These are phyloP conservation scores for Epichloe coenophiala DNA, from an alignment of 2,329 filamentous ascomycete species.

Conservation along the genomic window DNA sequence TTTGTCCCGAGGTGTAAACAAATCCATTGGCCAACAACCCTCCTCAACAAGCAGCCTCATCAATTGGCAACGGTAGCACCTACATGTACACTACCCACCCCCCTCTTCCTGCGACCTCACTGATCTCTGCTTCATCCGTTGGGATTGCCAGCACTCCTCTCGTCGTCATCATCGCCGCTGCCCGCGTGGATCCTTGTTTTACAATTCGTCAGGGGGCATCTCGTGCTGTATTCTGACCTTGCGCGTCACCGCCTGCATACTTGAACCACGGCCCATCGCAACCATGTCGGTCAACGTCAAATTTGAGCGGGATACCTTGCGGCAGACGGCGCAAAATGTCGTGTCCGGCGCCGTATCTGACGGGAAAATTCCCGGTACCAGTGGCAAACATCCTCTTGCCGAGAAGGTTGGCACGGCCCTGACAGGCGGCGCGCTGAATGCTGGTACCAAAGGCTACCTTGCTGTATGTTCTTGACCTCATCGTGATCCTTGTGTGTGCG, in stretches of 20 bases:
- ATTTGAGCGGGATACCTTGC: slow-evolving; percentile 65
- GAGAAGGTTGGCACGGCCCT: slow-evolving; percentile 56
- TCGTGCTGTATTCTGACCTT: background rate
- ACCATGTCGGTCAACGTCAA: slow-evolving; percentile 79
- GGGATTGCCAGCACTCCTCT: slow-evolving; percentile 4
- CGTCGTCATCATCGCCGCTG: background rate
- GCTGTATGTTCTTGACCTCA: slow-evolving; percentile 45
- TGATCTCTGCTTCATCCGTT: background rate
- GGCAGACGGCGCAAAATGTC: slow-evolving; percentile 24
- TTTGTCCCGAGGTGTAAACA: slow-evolving; percentile 20
- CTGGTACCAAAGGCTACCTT: slow-evolving; percentile 63
- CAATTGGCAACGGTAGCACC: slow-evolving; percentile 9
- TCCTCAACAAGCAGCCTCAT: slow-evolving; percentile 12
- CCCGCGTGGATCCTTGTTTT: background rate
- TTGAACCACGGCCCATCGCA: slow-evolving; percentile 9
- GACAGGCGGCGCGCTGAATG: slow-evolving; percentile 54
- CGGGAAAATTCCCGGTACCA: slow-evolving; percentile 41
- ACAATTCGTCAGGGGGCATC: background rate
- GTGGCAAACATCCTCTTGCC: slow-evolving; percentile 46
- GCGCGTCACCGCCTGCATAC: background rate
- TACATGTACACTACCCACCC: background rate
- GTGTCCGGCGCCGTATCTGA: slow-evolving; percentile 19
- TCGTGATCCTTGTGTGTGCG: background rate
- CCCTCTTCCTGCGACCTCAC: slow-evolving; percentile 6
- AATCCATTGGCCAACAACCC: slow-evolving; percentile 21